phyloP scores from a whole-genome alignment of 2,329 filamentous ascomycete genomes.

The Microcyclosporella mali region DNA sequence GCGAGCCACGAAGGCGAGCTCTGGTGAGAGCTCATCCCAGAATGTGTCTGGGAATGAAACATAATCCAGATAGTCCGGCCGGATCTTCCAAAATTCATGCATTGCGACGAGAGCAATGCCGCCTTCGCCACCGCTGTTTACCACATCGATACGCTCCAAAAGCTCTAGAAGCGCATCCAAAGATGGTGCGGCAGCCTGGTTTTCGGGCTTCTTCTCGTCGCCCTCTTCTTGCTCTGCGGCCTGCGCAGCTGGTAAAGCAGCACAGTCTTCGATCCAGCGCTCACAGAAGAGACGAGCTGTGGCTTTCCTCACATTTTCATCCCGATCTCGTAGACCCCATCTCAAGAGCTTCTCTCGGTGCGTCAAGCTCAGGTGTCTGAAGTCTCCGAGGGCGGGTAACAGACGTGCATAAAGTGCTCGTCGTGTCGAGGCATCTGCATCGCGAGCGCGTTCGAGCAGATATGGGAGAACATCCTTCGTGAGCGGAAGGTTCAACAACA shows the following conservation, averaged over 20 bases:
- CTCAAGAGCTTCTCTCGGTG: conserved; percentile 93
- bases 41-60: conserved; percentile 63
- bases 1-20: conserved; percentile 82
- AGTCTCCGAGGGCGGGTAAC: conserved; percentile 84
- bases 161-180: conserved; percentile 84
- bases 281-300: conserved; percentile 85
- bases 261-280: conserved; percentile 96
- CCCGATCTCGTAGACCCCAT: conserved; percentile 89
- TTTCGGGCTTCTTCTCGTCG: conserved; percentile 40
- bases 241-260: conserved; percentile 57
- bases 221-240: conserved; percentile 50
- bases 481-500: conserved; percentile 86
- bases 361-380: conserved; percentile 82
- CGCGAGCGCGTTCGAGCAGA: conserved; percentile 82
- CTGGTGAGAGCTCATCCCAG: conserved; percentile 75
- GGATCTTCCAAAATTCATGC: conserved; percentile 91
- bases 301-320: conserved; percentile 89
- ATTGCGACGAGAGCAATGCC: conserved; percentile 91
- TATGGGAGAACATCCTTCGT: conserved; percentile 75
- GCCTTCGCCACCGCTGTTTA: conserved; percentile 81
- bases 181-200: conserved; percentile 55
- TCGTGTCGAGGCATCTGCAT: conserved; percentile 77
- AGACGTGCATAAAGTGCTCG: conserved; percentile 81
- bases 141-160: conserved; percentile 85
- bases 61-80: conserved; percentile 71